These are phyloP conservation scores for Ustanciosporium gigantosporum DNA, from an alignment of 1,284 basidiomycete genomes.

Conservation along the genomic window DNA sequence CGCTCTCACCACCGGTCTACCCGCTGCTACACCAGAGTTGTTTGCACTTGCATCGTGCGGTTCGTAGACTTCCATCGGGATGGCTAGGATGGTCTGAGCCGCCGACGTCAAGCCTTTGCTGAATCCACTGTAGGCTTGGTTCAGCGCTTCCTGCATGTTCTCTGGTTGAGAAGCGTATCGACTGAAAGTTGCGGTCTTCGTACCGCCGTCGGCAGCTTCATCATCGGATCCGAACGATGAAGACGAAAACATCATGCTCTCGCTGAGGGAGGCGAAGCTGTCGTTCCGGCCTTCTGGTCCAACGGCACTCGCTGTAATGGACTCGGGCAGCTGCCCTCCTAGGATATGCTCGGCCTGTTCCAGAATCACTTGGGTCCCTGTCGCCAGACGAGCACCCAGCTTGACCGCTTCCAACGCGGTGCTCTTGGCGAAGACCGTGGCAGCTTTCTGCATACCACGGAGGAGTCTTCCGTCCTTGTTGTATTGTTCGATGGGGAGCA, in stretches of 20 bases:
- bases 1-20: constrained; percentile 80
- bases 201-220: not conserved
- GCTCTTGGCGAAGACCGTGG: constrained; percentile 85
- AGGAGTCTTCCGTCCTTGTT: constrained; percentile 93
- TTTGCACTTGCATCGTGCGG: constrained; percentile 54
- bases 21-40: not conserved
- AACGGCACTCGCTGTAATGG: constrained; percentile 72
- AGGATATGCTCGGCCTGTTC: constrained; percentile 93
- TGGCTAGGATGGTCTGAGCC: constrained; percentile 95
- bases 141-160: constrained; percentile 82
- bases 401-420: constrained; percentile 93
- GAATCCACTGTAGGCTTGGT: constrained; percentile 83
- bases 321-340: constrained; percentile 67
- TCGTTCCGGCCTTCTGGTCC: constrained; percentile 21
- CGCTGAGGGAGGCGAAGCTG: constrained; percentile 18
- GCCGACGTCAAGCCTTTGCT: constrained; percentile 73
- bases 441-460: constrained; percentile 89
- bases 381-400: constrained; percentile 89
- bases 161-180: constrained; percentile 87
- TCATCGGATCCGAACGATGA: not conserved
- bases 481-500: constrained; percentile 95
- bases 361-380: constrained; percentile 93
- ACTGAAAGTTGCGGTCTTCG: constrained; percentile 65
- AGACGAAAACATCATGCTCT: constrained; percentile 11
- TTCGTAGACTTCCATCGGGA: constrained; percentile 99